Evolutionary conservation across 257 asterid species (phyloP), one percentile per base, ranked within the genome.

Genomic region (Henckelia pumila): DNA sequence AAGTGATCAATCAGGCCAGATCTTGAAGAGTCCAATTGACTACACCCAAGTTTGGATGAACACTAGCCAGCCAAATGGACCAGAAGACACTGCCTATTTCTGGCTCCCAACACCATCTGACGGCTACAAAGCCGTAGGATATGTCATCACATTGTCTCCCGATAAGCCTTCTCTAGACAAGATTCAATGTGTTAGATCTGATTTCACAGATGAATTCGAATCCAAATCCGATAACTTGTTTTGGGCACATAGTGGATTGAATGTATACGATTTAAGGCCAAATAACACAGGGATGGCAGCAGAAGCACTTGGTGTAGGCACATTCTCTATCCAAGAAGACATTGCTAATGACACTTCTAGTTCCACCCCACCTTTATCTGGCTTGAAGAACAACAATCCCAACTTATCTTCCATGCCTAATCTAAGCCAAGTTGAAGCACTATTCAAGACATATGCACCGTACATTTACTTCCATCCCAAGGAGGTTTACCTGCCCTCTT

Each of bases 101-200:
- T 94, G 97, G 96, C 76, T 79, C 58, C 99, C 99, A 7, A 71
- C 66, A 0, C 86, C 97, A 7, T 91, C 97, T 0, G 87, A 84
- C 7, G 97, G 96, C 1, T 94, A 85, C 73, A 74, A 47, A 61
- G 77, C 91, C 3, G 78, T 84, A 16, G 99, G 99, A 55, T 72
- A 86, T 35, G 86, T 84, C 4, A 77, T 88, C 70, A 91, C 99
- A 0, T 56, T 77, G 68, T 64, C 89, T 0, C 70, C 84, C 11
- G 85, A 81, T n/a, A 94, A 88, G 76, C 99, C 97, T 8, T n/a
- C 88, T 0, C 56, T 75, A 0, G 95, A 88, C 30, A 80, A 75
- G 70, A 75, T 88, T 76, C 66, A 82, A 61, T 94, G 99, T 24
- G 95, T 90, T 30, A 75, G 87, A 2, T 70, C 88, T 0, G 86